Evolutionary conservation across 1,284 basidiomycete species (phyloP), one percentile per base, ranked within the genome.

Genomic region (Golubevia sp.): DNA sequence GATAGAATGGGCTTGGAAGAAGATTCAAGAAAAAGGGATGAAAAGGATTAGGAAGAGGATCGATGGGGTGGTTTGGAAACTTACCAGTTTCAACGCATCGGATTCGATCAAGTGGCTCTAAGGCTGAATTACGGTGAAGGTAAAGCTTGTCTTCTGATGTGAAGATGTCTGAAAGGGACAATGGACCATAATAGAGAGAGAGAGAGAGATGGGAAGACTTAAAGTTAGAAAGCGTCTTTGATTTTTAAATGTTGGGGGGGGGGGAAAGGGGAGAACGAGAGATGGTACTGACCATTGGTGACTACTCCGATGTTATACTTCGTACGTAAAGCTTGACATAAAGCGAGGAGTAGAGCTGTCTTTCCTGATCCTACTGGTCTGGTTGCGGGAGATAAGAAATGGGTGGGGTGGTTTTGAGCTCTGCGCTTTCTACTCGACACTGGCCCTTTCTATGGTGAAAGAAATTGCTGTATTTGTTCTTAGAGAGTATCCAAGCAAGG

Each of bases 71-170:
- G n/a, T 49, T 18, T 23, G 18, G 18, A 49, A n/a, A n/a, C n/a
- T n/a, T n/a, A n/a, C 86, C 87, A 0, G 97, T 99, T 86, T 99
- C 96, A 73, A 99, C 97, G 0, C 97, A 94, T 23, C 93, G 89
- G 74, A 99, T 98, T 49, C 96, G 91, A 44, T 89, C 89, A 2
- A 73, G 60, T 51, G 90, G 85, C 0, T 92, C 90, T 2, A 99
- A 88, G 0, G 96, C 96, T 60, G 91, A 88, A 85, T 98, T 93
- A 72, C 89, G 90, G 79, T 97, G 96, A 44, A 99, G 86, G 84
- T 99, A 99, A 83, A 99, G 95, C 84, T 97, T 94, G 82, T 99
- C 96, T 84, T 99, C 96, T 5, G 76, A 68, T 2, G 96, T 99
- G 85, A 97, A 97, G 79, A 97, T 97, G 85, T 97, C 94, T 18